Evolutionary conservation across 208 protist species (phyloP).

Genomic region (Borovskyia barvae): DNA sequence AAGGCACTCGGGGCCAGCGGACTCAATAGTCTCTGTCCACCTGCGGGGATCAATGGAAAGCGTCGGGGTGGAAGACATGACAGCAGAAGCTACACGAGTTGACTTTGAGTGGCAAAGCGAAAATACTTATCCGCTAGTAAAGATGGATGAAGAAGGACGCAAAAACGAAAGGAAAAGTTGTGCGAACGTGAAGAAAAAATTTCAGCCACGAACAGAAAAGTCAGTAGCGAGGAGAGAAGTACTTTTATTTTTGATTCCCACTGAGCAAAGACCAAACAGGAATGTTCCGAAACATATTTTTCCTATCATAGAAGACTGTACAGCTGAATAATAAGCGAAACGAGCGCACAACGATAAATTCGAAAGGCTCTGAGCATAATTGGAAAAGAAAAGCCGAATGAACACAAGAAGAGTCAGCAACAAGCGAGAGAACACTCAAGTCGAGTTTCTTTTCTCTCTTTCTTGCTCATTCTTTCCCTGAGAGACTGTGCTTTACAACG

Average conservation of each 20-base stretch:
- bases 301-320: too few species aligned
- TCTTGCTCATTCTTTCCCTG: background rate
- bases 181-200: too few species aligned
- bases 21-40: conserved; percentile 63
- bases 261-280: too few species aligned
- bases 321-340: too few species aligned
- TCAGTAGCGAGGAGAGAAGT: background rate
- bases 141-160: too few species aligned
- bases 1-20: conserved; percentile 43
- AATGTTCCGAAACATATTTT: too few species aligned
- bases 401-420: conserved; percentile 1
- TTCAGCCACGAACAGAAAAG: too few species aligned
- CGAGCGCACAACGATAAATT: background rate
- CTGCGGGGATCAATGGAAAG: conserved; percentile 61
- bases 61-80: conserved; percentile 13
- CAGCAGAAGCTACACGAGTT: background rate
- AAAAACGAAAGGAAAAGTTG: too few species aligned
- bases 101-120: background rate
- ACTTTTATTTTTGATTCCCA: too few species aligned
- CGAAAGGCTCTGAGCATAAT: too few species aligned
- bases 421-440: background rate
- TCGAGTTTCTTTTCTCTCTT: background rate
- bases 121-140: too few species aligned
- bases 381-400: background rate
- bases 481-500: too few species aligned